Conservation (phyloP, 2,329 filamentous ascomycete genomes). For the Pyrenophora tritici-repentis region DNA sequence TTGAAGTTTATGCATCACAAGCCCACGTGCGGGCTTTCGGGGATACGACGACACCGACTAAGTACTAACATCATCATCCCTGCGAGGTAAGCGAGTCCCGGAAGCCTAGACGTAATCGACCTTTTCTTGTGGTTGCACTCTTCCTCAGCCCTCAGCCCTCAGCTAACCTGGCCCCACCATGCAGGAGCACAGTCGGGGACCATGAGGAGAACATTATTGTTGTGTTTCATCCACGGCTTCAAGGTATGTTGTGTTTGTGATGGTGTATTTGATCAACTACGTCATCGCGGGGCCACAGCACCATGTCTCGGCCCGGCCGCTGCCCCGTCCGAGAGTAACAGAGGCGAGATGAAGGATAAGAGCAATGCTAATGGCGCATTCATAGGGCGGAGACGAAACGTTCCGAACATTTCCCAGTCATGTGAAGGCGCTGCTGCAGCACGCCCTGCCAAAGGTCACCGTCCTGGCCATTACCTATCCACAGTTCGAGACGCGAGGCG, state of each 20-base stretch:
- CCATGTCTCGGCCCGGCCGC: neutral
- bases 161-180: slow-evolving; percentile 27
- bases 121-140: neutral
- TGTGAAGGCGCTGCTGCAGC: slow-evolving; percentile 66
- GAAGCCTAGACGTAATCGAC: slow-evolving; percentile 29
- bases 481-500: slow-evolving; percentile 79
- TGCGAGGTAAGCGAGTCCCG: slow-evolving; percentile 22
- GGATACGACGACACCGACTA: neutral
- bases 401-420: slow-evolving; percentile 78
- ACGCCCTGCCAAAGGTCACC: slow-evolving; percentile 70
- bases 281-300: slow-evolving; percentile 2
- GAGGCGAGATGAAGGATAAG: neutral
- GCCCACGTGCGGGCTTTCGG: neutral
- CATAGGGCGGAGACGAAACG: slow-evolving; percentile 74
- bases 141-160: slow-evolving; percentile 1
- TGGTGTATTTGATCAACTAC: neutral
- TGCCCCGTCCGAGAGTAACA: neutral
- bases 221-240: slow-evolving; percentile 89
- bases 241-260: slow-evolving; percentile 58
- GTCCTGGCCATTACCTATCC: slow-evolving; percentile 75
- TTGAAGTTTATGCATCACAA: slow-evolving; percentile 1
- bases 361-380: slow-evolving; percentile 14
- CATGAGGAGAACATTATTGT: slow-evolving; percentile 77
- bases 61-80: neutral
- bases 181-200: slow-evolving; percentile 47